Percentiles rank a stretch among this genome's conserved stretches.
phyloP scores from a whole-genome alignment of 768 basidiomycete species.

The Trametes coccinea region DNA sequence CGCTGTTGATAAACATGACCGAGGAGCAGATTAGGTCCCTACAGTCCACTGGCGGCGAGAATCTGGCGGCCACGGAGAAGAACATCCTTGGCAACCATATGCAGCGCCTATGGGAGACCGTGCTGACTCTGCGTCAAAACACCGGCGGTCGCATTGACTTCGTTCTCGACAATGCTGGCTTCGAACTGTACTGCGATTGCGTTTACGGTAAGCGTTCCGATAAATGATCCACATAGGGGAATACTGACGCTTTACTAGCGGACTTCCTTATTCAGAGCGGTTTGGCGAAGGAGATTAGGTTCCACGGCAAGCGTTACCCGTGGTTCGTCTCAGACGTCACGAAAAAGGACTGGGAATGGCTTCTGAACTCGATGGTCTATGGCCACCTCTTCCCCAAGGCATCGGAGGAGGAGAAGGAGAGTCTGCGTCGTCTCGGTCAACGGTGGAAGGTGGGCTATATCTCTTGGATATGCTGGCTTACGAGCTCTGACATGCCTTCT shows the following conservation, averaged over 20 bases:
- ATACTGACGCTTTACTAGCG: conserved; percentile 45
- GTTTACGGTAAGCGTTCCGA: conserved; percentile 60
- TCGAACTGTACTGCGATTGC: conserved; percentile 86
- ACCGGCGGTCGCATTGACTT: conserved; percentile 52
- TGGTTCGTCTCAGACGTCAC: conserved; percentile 97
- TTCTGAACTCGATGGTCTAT: conserved; percentile 83
- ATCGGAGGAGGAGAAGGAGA: conserved; percentile 76
- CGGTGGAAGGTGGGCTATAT: conserved; percentile 79
- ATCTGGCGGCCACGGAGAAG: conserved; percentile 93
- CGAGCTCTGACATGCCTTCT: neutral
- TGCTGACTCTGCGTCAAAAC: conserved; percentile 52
- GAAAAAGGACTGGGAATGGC: conserved; percentile 92
- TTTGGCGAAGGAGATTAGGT: conserved; percentile 77
- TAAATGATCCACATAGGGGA: too few relatives aligned
- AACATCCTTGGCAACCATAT: conserved; percentile 92
- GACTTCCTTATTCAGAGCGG: conserved; percentile 94
- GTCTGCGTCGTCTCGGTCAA: conserved; percentile 72
- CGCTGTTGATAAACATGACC: conserved; percentile 94
- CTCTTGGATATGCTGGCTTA: neutral
- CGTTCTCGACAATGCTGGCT: conserved; percentile 83
- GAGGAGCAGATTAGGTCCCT: conserved; percentile 96
- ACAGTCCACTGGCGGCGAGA: conserved; percentile 96
- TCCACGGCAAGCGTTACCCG: conserved; percentile 95
- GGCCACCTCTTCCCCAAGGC: conserved; percentile 90
- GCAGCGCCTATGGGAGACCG: conserved; percentile 66